Percentiles rank a stretch among this genome's conserved stretches.
Conservation (phyloP, 768 basidiomycete species). For the Leccinum rimulosum region DNA sequence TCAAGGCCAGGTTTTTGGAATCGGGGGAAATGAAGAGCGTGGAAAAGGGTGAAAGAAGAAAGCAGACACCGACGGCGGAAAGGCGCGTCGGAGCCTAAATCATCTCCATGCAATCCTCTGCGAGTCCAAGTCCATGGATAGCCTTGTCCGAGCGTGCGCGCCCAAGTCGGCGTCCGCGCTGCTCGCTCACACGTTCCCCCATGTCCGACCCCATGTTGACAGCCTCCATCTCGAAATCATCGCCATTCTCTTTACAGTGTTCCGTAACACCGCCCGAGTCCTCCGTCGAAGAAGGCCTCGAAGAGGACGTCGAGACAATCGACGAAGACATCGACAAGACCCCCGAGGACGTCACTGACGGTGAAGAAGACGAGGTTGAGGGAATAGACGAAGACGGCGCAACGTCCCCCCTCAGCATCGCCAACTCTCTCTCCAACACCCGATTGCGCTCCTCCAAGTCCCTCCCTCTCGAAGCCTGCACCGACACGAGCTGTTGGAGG, state of each 20-base stretch:
- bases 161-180: constrained; percentile 20
- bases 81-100: constrained; percentile 8
- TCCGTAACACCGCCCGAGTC: background rate
- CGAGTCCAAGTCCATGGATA: constrained; percentile 4
- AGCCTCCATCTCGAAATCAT: constrained; percentile 24
- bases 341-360: constrained; percentile 17
- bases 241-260: background rate
- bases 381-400: constrained; percentile 6
- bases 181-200: constrained; percentile 2
- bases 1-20: background rate
- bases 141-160: constrained; percentile 17
- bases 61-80: background rate
- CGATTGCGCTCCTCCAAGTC: constrained; percentile 76
- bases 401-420: constrained; percentile 21
- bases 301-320: background rate
- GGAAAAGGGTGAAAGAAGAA: background rate
- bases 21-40: background rate
- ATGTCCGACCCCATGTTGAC: background rate
- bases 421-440: constrained; percentile 30
- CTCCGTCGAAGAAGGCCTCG: constrained; percentile 9
- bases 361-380: constrained; percentile 19
- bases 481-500: constrained; percentile 81
- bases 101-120: constrained; percentile 17
- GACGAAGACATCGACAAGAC: constrained; percentile 22
- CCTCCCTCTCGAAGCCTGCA: constrained; percentile 73